Evolutionary conservation across 2,329 filamentous ascomycete species (phyloP), one percentile per base, ranked within the genome.

Genomic region (Ambrosiella xylebori): DNA sequence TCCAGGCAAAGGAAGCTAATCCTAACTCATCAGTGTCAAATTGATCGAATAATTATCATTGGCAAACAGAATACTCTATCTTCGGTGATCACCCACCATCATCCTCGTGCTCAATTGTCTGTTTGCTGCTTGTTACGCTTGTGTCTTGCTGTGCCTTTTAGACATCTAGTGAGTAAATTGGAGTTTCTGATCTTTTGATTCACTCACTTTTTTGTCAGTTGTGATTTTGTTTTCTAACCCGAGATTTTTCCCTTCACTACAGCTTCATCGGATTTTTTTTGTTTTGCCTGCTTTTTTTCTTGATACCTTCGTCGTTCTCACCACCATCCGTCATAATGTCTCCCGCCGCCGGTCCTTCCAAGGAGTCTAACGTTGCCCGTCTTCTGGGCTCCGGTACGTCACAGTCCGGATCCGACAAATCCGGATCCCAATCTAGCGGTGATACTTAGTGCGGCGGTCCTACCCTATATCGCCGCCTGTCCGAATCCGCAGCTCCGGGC

Each of bases 351-450:
- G 66, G 68, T 64, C 71, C 67, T 58, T 71, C 95, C 78, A 88
- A 80, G 74, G 93, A 98, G 77, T 95, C 90, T 60, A 89, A 87
- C 66, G 70, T 85, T 68, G 93, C 93, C 66, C 81, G 93, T 72
- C 74, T 98, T 64, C 75, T 96, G 64, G 93, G 93, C 66, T 96
- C 93, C 67, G 93, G 93, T 96, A 71, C 58, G 12, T 39, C 19
- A 37, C n/a, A 39, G 13, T 35, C 15, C 11, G 2, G 8, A 15
- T 17, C 11, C 11, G 7, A 13, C 40, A 41, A 41, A 17, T 47
- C 11, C 27, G 27, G 27, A 3, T 27, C 27, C 27, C 27, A 27
- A 27, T 27, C 27, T 27, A 27, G 27, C 27, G 27, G 27, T 27
- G 27, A 27, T 27, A 27, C 5, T 27, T 27, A 3, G 27, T 27